Conservation (phyloP, 2,329 filamentous ascomycete genomes). For the Diaporthe sp. region DNA sequence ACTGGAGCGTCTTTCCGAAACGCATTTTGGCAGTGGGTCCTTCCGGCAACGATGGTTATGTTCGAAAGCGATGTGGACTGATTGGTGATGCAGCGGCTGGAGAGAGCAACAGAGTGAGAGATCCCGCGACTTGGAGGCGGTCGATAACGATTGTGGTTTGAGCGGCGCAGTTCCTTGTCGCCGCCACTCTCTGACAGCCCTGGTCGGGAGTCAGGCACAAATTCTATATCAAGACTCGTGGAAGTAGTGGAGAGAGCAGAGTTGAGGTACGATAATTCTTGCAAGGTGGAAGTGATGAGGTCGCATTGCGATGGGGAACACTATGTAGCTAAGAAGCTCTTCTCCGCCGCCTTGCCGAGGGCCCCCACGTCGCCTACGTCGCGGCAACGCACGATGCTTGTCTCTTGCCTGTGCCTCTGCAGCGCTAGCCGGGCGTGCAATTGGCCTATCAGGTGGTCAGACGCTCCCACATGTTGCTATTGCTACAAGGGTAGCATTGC, state of each 20-base stretch:
- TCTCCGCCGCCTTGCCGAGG: constrained; percentile 3
- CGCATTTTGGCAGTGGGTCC: constrained; percentile 72
- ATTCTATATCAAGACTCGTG: not conserved
- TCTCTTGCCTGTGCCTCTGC: constrained; percentile 11
- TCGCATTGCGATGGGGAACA: constrained; percentile 17
- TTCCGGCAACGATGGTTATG: not conserved
- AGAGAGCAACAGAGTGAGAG: not conserved
- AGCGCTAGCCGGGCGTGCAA: constrained; percentile 29
- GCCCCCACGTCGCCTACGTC: constrained; percentile 28
- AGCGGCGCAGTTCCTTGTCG: not conserved
- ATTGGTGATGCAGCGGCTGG: not conserved
- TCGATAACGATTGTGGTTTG: not conserved
- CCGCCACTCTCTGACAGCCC: not conserved
- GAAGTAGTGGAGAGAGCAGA: not conserved
- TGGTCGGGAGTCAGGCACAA: not conserved
- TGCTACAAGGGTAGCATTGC: not conserved
- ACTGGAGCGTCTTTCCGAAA: constrained; percentile 89
- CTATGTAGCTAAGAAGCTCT: constrained; percentile 14
- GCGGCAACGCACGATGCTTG: constrained; percentile 11
- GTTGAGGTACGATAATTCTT: not conserved
- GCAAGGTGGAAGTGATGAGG: constrained; percentile 2
- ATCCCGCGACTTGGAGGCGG: not conserved
- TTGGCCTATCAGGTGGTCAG: constrained; percentile 35
- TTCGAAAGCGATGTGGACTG: not conserved
- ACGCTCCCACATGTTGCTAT: constrained; percentile 22